Conservation (phyloP, 345 rosid genomes). For the Eucalyptus viminalis region DNA sequence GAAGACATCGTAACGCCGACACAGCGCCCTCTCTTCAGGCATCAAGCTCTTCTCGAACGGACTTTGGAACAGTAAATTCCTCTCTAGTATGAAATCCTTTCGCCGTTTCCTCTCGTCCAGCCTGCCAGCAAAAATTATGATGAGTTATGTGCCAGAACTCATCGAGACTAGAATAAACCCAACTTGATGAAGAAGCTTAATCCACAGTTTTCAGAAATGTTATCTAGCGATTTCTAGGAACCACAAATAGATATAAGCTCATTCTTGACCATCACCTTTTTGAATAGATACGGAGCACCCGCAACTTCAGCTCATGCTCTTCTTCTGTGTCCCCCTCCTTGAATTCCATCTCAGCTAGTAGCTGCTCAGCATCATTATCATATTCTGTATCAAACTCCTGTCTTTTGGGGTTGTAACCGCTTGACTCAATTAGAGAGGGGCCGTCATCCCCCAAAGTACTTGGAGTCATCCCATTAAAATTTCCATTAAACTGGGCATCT, state of each 20-base stretch:
- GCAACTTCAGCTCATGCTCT: slow-evolving; percentile 73
- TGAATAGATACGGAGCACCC: slow-evolving; percentile 70
- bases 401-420: slow-evolving; percentile 78
- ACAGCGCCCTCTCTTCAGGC: slow-evolving; percentile 67
- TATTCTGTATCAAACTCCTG: slow-evolving; percentile 90
- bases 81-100: slow-evolving; percentile 85
- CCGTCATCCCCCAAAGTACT: slow-evolving; percentile 39
- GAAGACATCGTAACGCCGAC: slow-evolving; percentile 67
- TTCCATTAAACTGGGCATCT: slow-evolving; percentile 59
- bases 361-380: slow-evolving; percentile 93
- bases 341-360: slow-evolving; percentile 97
- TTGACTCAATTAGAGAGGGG: slow-evolving; percentile 55
- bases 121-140: slow-evolving; percentile 19
- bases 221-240: not conserved
- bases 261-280: slow-evolving; percentile 39
- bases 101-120: slow-evolving; percentile 92
- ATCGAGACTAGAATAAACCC: not conserved
- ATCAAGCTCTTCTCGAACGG: slow-evolving; percentile 67
- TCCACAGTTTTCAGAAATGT: not conserved
- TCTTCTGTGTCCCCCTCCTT: slow-evolving; percentile 83
- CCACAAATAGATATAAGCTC: not conserved
- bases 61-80: slow-evolving; percentile 63
- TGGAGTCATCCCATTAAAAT: slow-evolving; percentile 64
- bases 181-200: not conserved
- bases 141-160: not conserved